Evolutionary conservation across 2,329 filamentous ascomycete species (phyloP), one percentile per base, ranked within the genome.

Genomic region (Chaetomium olivaceum): DNA sequence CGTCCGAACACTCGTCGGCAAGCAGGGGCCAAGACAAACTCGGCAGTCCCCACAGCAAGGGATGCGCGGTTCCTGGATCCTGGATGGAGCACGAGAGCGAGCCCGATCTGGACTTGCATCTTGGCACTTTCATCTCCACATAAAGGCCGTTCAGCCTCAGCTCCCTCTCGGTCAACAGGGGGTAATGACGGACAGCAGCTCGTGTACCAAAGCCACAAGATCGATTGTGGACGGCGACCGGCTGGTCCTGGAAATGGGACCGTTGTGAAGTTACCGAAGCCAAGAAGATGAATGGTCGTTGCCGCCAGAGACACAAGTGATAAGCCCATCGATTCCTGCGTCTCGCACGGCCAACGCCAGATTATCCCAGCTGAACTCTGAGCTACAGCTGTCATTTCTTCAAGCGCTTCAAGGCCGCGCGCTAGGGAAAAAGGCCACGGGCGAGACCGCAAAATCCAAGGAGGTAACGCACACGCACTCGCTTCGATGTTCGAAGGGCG

Each of bases 41-140:
- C 36, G 33, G 51, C 27, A 50, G 29, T 36, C 23, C 14, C 51
- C 62, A 56, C 25, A 29, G 58, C 52, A n/a, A n/a, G 61, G 23
- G 55, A 59, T 64, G 55, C 21, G 56, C 48, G 39, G 55, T 60
- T 36, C 29, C 61, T 58, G 55, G 57, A 33, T 31, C 64, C 59
- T 48, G 46, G 60, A 61, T 46, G 63, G 63, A 56, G 21, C 31
- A 62, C 39, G 39, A 65, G 66, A n/a, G 59, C 66, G 66, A 65
- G 64, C 51, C 5, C 12, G 61, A 63, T 63, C 60, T 66, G 56
- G 64, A 23, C 39, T 61, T 62, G 54, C 51, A 31, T 23, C 65
- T 62, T 67, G 62, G 65, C 58, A 36, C 33, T 5, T 23, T 60
- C 51, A 52, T 58, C 57, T 58, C 57, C 61, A 43, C 48, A 48